Evolutionary conservation across 179 eudicot species (phyloP).

Genomic region (Silene coronaria): DNA sequence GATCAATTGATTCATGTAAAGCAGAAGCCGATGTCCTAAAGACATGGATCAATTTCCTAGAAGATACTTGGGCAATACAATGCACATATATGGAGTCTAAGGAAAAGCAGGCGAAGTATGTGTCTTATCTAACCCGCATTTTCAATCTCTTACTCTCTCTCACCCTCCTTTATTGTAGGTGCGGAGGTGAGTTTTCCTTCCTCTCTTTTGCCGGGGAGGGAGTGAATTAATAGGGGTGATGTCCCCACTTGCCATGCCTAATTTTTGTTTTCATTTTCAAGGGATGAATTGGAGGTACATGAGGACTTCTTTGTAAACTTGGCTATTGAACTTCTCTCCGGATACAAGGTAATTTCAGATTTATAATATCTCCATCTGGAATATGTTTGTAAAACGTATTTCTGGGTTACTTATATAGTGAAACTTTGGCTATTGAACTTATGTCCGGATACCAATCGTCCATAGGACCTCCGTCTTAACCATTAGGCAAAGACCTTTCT

Average conservation of each 20-base stretch:
- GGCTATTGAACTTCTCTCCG: constrained; percentile 67
- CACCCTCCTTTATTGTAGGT: background rate
- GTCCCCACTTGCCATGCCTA: background rate
- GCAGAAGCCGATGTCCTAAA: constrained; percentile 70
- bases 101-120: constrained; percentile 77
- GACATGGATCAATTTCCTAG: constrained; percentile 95
- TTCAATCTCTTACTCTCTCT: background rate
- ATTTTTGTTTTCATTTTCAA: constrained; percentile 29
- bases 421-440: background rate
- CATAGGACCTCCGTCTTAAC: background rate
- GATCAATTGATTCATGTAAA: constrained; percentile 63
- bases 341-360: constrained; percentile 56
- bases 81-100: constrained; percentile 53
- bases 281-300: constrained; percentile 80
- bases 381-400: background rate
- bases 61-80: constrained; percentile 92
- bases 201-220: background rate
- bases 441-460: background rate
- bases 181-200: background rate
- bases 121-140: constrained; percentile 3
- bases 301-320: constrained; percentile 67
- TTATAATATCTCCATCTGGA: background rate
- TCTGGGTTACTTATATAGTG: background rate
- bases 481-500: background rate
- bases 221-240: background rate